Conservation (phyloP, 169 alveolate genomes). For the Miamiensis avidus region DNA sequence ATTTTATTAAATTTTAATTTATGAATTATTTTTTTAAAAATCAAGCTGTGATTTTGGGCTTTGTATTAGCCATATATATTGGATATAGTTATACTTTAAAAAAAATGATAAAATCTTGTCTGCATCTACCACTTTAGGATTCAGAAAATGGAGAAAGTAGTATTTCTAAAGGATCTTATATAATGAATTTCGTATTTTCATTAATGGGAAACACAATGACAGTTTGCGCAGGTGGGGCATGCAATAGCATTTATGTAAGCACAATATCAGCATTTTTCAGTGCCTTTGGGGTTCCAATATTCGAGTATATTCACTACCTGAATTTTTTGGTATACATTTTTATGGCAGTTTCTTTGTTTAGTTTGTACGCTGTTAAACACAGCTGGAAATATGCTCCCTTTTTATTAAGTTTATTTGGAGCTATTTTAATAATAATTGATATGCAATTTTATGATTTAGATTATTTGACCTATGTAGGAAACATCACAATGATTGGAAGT, state of each 20-base stretch:
- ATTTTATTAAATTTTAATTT: too few relatives aligned
- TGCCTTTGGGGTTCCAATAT: slow-evolving; percentile 49
- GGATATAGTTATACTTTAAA: slow-evolving; percentile 16
- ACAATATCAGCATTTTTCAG: slow-evolving; percentile 47
- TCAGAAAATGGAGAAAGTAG: slow-evolving; percentile 1
- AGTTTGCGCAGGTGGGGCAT: slow-evolving; percentile 48
- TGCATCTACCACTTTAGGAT: background rate
- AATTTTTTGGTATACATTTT: slow-evolving; percentile 34
- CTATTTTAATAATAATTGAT: slow-evolving; percentile 26
- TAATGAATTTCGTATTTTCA: slow-evolving; percentile 25
- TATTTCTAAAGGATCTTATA: background rate
- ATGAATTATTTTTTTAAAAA: slow-evolving; percentile 6
- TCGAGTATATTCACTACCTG: slow-evolving; percentile 43
- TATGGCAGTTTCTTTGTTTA: slow-evolving; percentile 33
- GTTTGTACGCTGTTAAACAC: slow-evolving; percentile 38
- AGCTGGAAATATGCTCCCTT: slow-evolving; percentile 37
- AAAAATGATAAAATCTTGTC: background rate
- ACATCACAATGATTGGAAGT: slow-evolving; percentile 29
- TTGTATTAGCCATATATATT: slow-evolving; percentile 23
- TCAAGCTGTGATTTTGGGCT: slow-evolving; percentile 27
- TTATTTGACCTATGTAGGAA: slow-evolving; percentile 27
- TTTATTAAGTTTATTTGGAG: slow-evolving; percentile 24
- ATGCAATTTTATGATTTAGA: slow-evolving; percentile 20
- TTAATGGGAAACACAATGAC: slow-evolving; percentile 40
- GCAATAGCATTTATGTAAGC: slow-evolving; percentile 41